Base-by-base conservation (phyloP, 345 rosid species). In the Citropsis articulata region DNA sequence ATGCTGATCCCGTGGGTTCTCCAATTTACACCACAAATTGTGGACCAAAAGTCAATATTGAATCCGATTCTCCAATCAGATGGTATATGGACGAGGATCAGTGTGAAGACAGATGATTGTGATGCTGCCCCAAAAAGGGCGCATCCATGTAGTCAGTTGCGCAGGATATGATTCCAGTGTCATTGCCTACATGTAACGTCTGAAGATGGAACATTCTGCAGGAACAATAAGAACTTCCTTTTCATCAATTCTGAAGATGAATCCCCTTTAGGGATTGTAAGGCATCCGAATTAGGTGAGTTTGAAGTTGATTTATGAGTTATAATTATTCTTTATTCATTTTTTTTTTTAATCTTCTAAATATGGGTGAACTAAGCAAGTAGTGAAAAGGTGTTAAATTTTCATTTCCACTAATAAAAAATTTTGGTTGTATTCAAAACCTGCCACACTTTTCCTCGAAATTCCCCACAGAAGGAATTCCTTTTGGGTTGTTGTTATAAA, bases 111-210 rank as follows among this genome's bases (percentile, higher is more conserved):
- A 5, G 92, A 93, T 0, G 92, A 89, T 57, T 90, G 91, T 12
- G 18, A 13, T 22, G 84, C 89, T 25, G 89, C 94, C 66, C 91
- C 94, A 2, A 89, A 36, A 4, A 85, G 80, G 79, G 75, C 83
- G 78, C 86, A 89, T 90, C 94, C 92, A 90, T 16, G 97, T 74
- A 1, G 94, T 85, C 65, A 90, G 81, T 7, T 71, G 92, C 7
- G 94, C 92, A 16, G 91, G 92, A 71, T 92, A 89, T 57, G 90
- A 81, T 73, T 87, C 87, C 82, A 87, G 40, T 5, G 94, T 90
- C 36, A 78, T 53, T n/a, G 90, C 94, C 94, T 88, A 45, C 77
- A 68, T 77, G 28, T 71, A 75, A 25, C 31, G 35, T 59, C 12
- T 74, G 48, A 69, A 35, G 18, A 22, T 0, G 9, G 25, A 12